Evolutionary conservation across 2,329 filamentous ascomycete genomes (phyloP), one percentile per base, ranked within the genome.

Genomic region (Aspergillus eucalypticola): DNA sequence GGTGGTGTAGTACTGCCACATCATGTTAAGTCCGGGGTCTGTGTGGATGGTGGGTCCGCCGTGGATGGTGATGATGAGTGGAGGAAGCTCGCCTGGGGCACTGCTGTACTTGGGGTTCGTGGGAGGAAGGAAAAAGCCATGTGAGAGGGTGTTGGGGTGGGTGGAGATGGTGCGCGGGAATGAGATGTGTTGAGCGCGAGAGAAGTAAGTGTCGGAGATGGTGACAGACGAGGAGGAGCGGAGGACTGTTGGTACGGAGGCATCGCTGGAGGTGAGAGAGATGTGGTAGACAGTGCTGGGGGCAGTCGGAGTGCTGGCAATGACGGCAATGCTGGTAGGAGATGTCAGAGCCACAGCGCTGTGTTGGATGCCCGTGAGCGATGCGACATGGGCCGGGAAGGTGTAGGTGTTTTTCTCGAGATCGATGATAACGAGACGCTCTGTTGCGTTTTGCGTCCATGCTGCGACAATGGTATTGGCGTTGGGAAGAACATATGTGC

Each of bases 1-100:
- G 3, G 82, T 81, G 0, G 83, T 85, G 64, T 80, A 84, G 66
- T 82, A 85, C 65, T 86, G 84, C 3, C 74, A 76, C 19, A 73
- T 69, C 6, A 84, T 69, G 11, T 74, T 71, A 0, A 86, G 73
- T 0, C 81, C 81, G 0, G 79, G 76, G 0, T 77, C 73, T 0
- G 71, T 73, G 55, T 79, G 76, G 1, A 71, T 0, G 80, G 85
- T n/a, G 78, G 84, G 68, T 0, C 83, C 84, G 5, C 83, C 84
- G 38, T 86, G 84, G 0, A 79, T 75, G 2, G 71, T 73, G 50
- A 85, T 73, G 23, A 86, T 79, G 1, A 84, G 71, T 1, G 84
- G 82, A 1, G 83, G 83, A 0, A 77, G 74, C 0, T 71, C 70
- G 0, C 69, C 35, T 25, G 19, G 7, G 25, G n/a, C 32, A 76